These are phyloP conservation scores for Pseudomicrostroma phylloplanum DNA, from an alignment of 1,284 basidiomycete genomes.

Conservation along the genomic window DNA sequence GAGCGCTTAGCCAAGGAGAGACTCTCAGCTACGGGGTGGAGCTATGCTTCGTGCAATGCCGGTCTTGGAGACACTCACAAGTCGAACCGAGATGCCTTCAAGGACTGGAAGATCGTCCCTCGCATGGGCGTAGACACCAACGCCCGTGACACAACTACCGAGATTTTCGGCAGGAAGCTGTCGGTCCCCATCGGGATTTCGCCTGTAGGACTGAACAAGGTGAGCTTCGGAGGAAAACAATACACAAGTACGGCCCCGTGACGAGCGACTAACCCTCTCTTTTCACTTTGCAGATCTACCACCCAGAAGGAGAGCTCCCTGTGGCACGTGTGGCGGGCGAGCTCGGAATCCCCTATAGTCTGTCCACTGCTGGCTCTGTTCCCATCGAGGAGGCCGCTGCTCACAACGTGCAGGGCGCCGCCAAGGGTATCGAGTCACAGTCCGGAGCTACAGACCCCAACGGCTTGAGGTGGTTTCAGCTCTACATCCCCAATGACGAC, in stretches of 20 bases:
- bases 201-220: too few species aligned
- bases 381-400: constrained; percentile 22
- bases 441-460: constrained; percentile 22
- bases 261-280: too few species aligned
- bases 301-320: constrained; percentile 22
- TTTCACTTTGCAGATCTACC: background rate
- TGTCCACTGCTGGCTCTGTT: constrained; percentile 30
- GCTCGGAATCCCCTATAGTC: constrained; percentile 30
- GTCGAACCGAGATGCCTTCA: constrained; percentile 55
- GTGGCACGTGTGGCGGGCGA: constrained; percentile 25
- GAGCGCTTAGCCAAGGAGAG: constrained; percentile 46
- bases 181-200: too few species aligned
- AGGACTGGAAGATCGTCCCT: constrained; percentile 56
- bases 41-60: constrained; percentile 59
- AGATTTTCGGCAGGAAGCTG: too few species aligned
- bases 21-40: constrained; percentile 57
- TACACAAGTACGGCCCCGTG: too few species aligned
- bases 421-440: constrained; percentile 16
- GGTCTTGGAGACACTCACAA: constrained; percentile 59
- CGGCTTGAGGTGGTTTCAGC: constrained; percentile 34
- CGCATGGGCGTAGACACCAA: constrained; percentile 70
- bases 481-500: constrained; percentile 58
- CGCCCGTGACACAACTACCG: too few species aligned
- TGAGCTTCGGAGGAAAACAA: too few species aligned
- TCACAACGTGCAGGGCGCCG: background rate